Base-by-base conservation (phyloP, 2,329 filamentous ascomycete genomes). In the Microdochium bolleyi region DNA sequence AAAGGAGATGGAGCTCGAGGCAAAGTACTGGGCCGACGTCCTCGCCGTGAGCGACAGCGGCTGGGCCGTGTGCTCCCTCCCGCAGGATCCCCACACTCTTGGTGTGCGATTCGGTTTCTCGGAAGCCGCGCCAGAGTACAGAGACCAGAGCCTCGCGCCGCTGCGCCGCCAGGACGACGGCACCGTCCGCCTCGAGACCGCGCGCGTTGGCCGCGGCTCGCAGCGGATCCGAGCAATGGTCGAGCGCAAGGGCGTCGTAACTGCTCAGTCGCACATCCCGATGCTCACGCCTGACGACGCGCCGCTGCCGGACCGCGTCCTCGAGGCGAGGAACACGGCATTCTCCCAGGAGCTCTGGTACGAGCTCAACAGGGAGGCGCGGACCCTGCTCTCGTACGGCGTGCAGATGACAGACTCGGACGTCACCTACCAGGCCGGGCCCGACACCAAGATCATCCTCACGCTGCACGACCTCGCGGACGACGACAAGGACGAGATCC, bases 91-190 rank as follows among this genome's bases (percentile, higher is more conserved):
- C 50, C 83, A 89, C 59, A 85, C 84, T 0, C 76, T 97, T 50
- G 91, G 87, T 21, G 92, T 97, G 34, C 84, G 88, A 57, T 96
- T 92, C 69, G 94, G 92, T 8, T 95, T 95, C 64, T 79, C 87
- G 13, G 92, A 96, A 73, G 79, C 82, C 24, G 73, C 79, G 1
- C 70, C 79, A 4, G 76, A 81, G 22, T 84, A 85, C 59, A 78
- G 76, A 55, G 72, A 86, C 57, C 85, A 84, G 27, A 91, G 91
- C n/a, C 78, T 95, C 16, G 92, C 89, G 2, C 87, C 89, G 0
- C 75, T 99, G 60, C 79, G 86, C 32, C 82, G 90, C 57, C 81
- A 83, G 11, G 80, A 86, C 16, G 84, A 92, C 59, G 92, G 92
- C 3, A 80, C 79, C 5, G 83, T 95, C 32, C 76, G 83, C 16